Base-by-base conservation (phyloP, 1,284 basidiomycete species). In the Vanrija sp. region DNA sequence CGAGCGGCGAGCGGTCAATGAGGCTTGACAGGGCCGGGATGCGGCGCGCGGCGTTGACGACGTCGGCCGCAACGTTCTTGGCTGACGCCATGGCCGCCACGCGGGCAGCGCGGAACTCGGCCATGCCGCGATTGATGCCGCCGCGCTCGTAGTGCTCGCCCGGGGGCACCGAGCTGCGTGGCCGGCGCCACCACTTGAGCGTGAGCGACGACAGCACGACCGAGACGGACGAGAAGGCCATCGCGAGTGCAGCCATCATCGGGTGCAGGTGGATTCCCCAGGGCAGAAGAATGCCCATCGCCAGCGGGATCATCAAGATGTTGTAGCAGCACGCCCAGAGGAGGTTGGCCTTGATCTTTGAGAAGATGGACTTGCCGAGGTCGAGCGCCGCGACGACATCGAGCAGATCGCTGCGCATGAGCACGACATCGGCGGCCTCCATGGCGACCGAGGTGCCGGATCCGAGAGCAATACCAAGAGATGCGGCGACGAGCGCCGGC, bases 151-250 rank as follows among this genome's bases (percentile, higher is more conserved):
- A 67, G 16, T 65, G 66, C 61, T 86, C 84, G 5, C 79, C 85
- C 4, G 84, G 84, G 82, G 89, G 82, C 44, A 91, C 61, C 61
- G 87, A 88, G 38, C 79, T 80, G 62, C 65, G 68, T 1, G 91
- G 91, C 48, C 91, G 80, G 56, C 78, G 81, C 91, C 91, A 94
- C 85, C 88, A 87, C 71, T 84, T 88, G 62, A 99, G 80, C 48
- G 88, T 86, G 68, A 98, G 78, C 54, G 89, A 93, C 62, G 89
- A 93, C 18, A 83, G 84, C 9, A 99, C 95, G 49, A 99, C 96
- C 64, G 91, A 94, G 44, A 98, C 95, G 64, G 89, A 92, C 48
- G 90, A 94, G 74, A 91, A 94, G 18, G 96, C 95, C 96, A 99
- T 99, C 21, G 95, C 94, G 1, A 87, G 89, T 10, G 91, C 95